phyloP scores from a whole-genome alignment of 1,139 yeast species.

The Magnusiomyces magnusii region DNA sequence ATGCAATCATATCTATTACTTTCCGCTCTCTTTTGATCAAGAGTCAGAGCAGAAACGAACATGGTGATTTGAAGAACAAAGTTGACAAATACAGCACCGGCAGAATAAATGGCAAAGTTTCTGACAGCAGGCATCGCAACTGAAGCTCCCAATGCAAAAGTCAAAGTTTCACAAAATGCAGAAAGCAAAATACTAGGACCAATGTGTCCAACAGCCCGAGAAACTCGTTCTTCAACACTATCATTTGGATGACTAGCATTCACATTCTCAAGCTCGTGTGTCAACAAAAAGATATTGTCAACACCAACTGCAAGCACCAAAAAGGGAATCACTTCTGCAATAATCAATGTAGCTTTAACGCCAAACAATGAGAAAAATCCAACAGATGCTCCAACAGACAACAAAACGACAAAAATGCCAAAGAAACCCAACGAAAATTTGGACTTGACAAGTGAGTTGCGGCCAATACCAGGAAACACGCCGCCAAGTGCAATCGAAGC shows the following conservation, averaged over 20 bases:
- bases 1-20: constrained; percentile 51
- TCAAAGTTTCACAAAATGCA: constrained; percentile 64
- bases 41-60: constrained; percentile 61
- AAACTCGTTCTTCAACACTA: constrained; percentile 47
- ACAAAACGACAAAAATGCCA: constrained; percentile 71
- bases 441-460: constrained; percentile 44
- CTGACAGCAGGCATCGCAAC: constrained; percentile 95
- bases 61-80: constrained; percentile 73
- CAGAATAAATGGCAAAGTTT: constrained; percentile 86
- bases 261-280: constrained; percentile 63
- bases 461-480: constrained; percentile 31
- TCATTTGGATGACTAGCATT: constrained; percentile 41
- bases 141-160: constrained; percentile 68
- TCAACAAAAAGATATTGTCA: constrained; percentile 81
- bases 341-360: constrained; percentile 77
- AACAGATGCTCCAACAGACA: constrained; percentile 74
- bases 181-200: constrained; percentile 86
- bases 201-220: constrained; percentile 57
- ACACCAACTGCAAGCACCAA: constrained; percentile 89
- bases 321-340: constrained; percentile 97
- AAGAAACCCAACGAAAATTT: constrained; percentile 70
- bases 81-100: constrained; percentile 75
- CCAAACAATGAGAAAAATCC: constrained; percentile 72
- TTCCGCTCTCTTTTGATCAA: constrained; percentile 61
- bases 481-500: constrained; percentile 81